These are phyloP conservation scores for Daedaleopsis nitida DNA, from an alignment of 768 basidiomycete species.

Conservation along the genomic window DNA sequence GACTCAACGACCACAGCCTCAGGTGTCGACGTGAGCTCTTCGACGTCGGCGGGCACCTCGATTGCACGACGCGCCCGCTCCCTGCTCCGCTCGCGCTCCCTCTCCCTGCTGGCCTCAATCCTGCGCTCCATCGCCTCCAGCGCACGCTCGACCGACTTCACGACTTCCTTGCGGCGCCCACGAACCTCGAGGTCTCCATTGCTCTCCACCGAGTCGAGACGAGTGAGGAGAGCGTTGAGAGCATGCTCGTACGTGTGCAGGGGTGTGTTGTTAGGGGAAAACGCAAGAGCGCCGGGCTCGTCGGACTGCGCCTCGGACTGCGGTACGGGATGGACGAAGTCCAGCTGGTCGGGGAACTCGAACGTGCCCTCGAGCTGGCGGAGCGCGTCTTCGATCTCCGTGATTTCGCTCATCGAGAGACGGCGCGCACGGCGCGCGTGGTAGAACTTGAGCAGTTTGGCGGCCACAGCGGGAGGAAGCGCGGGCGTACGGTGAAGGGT, in stretches of 20 bases:
- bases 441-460: constrained; percentile 34
- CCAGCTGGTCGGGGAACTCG: constrained; percentile 36
- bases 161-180: constrained; percentile 53
- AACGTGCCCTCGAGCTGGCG: constrained; percentile 39
- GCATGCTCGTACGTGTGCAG: constrained; percentile 65
- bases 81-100: constrained; percentile 19
- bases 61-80: constrained; percentile 8
- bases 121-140: constrained; percentile 53
- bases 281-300: constrained; percentile 46
- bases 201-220: constrained; percentile 64
- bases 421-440: constrained; percentile 26
- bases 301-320: constrained; percentile 4
- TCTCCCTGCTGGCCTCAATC: constrained; percentile 46
- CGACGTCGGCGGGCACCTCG: background rate
- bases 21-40: background rate
- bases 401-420: constrained; percentile 44
- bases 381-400: constrained; percentile 45
- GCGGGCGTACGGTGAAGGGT: constrained; percentile 22
- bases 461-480: constrained; percentile 20
- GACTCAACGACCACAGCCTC: background rate
- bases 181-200: constrained; percentile 58
- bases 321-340: constrained; percentile 26
- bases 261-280: constrained; percentile 58
- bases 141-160: constrained; percentile 55
- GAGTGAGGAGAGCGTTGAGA: constrained; percentile 53